Conservation (phyloP, 2,329 filamentous ascomycete species). For the Truncatella angustata region DNA sequence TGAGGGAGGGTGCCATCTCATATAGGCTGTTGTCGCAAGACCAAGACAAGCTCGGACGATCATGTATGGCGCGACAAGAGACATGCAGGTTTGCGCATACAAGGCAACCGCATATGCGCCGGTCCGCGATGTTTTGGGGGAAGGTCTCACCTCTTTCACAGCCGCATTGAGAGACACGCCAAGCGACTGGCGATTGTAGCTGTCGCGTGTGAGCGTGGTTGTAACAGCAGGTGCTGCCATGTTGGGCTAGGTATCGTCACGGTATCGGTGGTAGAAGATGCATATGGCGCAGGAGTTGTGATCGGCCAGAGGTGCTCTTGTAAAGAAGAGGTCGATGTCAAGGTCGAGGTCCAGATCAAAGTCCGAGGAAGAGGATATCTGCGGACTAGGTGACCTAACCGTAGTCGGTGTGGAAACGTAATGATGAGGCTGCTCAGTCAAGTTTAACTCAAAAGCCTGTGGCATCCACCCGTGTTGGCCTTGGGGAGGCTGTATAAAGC, state of each 20-base stretch:
- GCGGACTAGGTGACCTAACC: no score
- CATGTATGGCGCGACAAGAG: no score
- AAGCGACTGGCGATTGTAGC: conserved; percentile 64
- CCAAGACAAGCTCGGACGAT: no score
- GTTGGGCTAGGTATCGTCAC: conserved; percentile 8
- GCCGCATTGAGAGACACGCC: conserved; percentile 60
- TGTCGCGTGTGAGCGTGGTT: conserved; percentile 40
- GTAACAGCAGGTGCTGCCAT: conserved; percentile 6
- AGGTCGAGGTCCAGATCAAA: no score
- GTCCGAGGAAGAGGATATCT: no score
- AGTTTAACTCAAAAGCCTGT: no score
- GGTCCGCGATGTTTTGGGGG: neutral
- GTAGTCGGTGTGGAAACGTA: neutral
- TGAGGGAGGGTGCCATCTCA: no score
- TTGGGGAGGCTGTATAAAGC: no score
- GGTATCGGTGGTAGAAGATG: neutral
- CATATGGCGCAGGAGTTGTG: neutral
- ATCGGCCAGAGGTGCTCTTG: neutral
- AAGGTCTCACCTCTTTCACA: conserved; percentile 63
- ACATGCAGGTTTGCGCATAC: conserved; percentile 5
- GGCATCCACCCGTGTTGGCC: no score
- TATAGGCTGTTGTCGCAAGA: no score
- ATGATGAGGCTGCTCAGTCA: no score
- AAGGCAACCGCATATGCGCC: conserved; percentile 4
- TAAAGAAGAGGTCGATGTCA: neutral